Conservation (phyloP, 345 rosid species). For the Jatropha curcas region DNA sequence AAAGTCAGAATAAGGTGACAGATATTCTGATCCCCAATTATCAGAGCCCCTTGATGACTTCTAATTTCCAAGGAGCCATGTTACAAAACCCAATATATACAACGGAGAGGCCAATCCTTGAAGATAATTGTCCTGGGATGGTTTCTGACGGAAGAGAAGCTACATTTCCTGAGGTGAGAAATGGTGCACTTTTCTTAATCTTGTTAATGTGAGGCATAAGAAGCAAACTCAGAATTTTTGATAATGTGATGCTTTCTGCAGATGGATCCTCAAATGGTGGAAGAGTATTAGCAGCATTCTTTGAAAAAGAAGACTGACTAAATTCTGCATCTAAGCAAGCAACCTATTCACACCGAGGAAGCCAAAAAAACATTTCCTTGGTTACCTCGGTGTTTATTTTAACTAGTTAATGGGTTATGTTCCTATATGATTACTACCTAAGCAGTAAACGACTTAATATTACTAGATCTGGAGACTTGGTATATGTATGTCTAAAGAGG, state of each 20-base stretch:
- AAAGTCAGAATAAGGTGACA: neutral
- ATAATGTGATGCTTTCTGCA: conserved; percentile 5
- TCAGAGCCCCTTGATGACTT: neutral
- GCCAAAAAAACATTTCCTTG: neutral
- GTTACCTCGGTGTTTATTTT: too few relatives aligned
- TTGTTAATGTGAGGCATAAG: neutral
- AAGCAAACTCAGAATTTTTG: neutral
- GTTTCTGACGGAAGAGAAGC: neutral
- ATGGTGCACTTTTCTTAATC: neutral
- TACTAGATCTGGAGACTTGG: too few relatives aligned
- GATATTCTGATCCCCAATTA: conserved; percentile 1
- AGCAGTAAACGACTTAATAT: too few relatives aligned
- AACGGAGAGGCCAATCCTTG: neutral
- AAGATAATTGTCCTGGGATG: neutral
- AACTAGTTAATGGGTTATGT: too few relatives aligned
- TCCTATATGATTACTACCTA: too few relatives aligned
- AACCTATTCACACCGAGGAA: neutral
- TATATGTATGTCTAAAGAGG: too few relatives aligned
- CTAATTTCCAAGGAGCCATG: neutral
- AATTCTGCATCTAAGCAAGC: neutral
- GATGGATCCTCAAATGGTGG: neutral
- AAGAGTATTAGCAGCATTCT: neutral
- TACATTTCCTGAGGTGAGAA: neutral
- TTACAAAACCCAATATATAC: neutral
- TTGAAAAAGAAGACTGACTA: neutral